Evolutionary conservation across 805 yeast genomes (phyloP).

Genomic region (Barnettozyma salicaria): DNA sequence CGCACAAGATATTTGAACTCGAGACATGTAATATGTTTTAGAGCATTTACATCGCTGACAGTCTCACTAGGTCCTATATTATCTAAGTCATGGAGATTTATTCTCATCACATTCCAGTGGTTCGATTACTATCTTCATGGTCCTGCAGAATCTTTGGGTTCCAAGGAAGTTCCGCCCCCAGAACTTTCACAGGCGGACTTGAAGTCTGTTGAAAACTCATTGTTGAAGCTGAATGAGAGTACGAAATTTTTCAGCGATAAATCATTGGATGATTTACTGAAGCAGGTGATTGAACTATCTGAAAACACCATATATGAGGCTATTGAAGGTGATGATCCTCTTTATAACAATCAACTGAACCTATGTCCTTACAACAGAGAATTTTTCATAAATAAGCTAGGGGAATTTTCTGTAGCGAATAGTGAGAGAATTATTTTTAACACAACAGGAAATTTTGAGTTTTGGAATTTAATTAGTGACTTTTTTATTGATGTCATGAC

Average conservation of each 20-base stretch:
- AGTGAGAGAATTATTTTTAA: conserved; percentile 40
- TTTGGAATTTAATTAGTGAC: conserved; percentile 44
- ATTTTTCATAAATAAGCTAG: conserved; percentile 48
- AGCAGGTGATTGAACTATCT: conserved; percentile 42
- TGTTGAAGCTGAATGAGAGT: conserved; percentile 57
- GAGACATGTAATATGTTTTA: conserved; percentile 66
- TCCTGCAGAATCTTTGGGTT: conserved; percentile 34
- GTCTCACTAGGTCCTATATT: conserved; percentile 76
- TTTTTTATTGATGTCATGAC: conserved; percentile 43
- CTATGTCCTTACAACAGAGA: conserved; percentile 49
- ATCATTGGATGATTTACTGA: conserved; percentile 44
- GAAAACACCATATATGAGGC: conserved; percentile 18
- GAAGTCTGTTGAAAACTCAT: conserved; percentile 46
- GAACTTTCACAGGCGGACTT: conserved; percentile 41
- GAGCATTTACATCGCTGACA: conserved; percentile 75
- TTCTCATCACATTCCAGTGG: conserved; percentile 71
- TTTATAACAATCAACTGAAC: conserved; percentile 18
- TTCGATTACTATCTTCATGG: conserved; percentile 67
- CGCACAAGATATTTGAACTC: conserved; percentile 48
- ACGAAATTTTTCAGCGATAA: conserved; percentile 47
- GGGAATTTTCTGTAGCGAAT: conserved; percentile 47
- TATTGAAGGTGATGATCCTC: conserved; percentile 19
- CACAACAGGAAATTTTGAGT: conserved; percentile 34
- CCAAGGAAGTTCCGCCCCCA: conserved; percentile 38
- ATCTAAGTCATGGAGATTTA: conserved; percentile 57